phyloP scores from a whole-genome alignment of 2,329 filamentous ascomycete species.

The Chaetomiaceae sp. region DNA sequence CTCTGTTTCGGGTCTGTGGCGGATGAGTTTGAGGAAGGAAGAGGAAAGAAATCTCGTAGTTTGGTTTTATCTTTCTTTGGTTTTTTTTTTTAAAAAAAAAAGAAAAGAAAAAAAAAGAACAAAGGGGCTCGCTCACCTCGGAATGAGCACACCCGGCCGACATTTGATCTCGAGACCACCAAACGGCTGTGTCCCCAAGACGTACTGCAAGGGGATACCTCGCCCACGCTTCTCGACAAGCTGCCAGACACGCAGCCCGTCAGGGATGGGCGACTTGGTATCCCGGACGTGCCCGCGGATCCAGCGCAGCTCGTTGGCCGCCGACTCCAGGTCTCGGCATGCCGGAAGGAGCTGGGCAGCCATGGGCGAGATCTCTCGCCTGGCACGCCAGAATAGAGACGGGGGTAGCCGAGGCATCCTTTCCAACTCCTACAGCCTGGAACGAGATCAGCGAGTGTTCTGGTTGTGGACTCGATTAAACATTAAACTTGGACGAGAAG shows the following conservation, averaged over 20 bases:
- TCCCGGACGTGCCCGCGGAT: constrained; percentile 54
- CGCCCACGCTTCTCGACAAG: constrained; percentile 48
- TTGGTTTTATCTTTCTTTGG: too few relatives aligned
- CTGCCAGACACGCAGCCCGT: constrained; percentile 14
- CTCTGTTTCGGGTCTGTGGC: constrained; percentile 61
- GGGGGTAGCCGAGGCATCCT: constrained; percentile 64
- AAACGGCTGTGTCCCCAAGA: constrained; percentile 85
- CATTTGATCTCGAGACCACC: constrained; percentile 77
- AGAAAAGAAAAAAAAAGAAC: not conserved
- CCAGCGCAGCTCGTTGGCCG: constrained; percentile 69
- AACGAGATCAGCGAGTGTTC: not conserved
- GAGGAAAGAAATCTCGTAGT: too few relatives aligned
- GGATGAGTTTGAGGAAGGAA: not conserved
- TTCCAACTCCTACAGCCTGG: too few relatives aligned
- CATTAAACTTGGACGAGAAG: too few relatives aligned
- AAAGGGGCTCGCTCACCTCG: constrained; percentile 48
- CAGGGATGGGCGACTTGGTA: constrained; percentile 10
- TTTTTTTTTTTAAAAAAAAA: not conserved
- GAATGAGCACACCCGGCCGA: constrained; percentile 75
- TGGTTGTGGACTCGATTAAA: too few relatives aligned
- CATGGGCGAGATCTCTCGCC: constrained; percentile 46
- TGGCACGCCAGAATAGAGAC: constrained; percentile 51
- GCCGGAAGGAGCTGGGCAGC: constrained; percentile 58
- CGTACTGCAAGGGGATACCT: constrained; percentile 81
- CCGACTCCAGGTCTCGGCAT: constrained; percentile 59